Base-by-base conservation (phyloP, 352 stramenopile genomes). In the Phytophthora ramorum region DNA sequence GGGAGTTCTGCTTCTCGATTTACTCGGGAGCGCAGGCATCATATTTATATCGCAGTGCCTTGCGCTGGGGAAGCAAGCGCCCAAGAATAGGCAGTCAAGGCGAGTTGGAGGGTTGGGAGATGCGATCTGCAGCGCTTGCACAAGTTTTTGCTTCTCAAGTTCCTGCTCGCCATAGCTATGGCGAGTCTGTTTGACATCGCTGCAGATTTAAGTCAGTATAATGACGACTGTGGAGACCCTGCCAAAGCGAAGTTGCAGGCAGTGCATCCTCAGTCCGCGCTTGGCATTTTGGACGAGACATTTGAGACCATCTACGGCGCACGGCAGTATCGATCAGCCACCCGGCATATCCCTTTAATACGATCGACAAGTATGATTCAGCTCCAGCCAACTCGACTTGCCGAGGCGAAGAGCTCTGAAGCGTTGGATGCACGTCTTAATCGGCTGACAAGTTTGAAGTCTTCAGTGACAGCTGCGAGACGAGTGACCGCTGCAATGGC, bases 151-250 rank as follows among this genome's bases (percentile, higher is more conserved):
- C 1, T 19, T 46, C 9, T 46, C 16, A 47, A 22, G n/a, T n/a
- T n/a, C 28, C 28, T 34, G 28, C 16, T 45, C 37, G 16, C 38
- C 53, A 26, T 3, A 52, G 41, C 7, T 26, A 87, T 87, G 78
- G 28, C 65, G 49, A 90, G 79, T 73, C 68, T 90, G 20, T 90
- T 90, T 41, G 81, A 90, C 48, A 53, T 87, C n/a, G 78, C 81
- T 26, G 78, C 76, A 6, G 75, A 62, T 6, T 60, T 90, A 58
- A 80, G 56, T n/a, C 75, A 87, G 22, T 88, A 83, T 41, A 51
- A 69, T n/a, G 51, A 47, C 44, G 34, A 16, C 10, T 0, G 20
- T 13, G 45, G 17, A 12, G 45, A 30, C 10, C 2, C 32, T 13
- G 57, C n/a, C 24, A 48, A 22, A 26, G 32, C 35, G 16, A 62